Evolutionary conservation across 2,329 filamentous ascomycete genomes (phyloP).

Genomic region (Exophiala bonariae): DNA sequence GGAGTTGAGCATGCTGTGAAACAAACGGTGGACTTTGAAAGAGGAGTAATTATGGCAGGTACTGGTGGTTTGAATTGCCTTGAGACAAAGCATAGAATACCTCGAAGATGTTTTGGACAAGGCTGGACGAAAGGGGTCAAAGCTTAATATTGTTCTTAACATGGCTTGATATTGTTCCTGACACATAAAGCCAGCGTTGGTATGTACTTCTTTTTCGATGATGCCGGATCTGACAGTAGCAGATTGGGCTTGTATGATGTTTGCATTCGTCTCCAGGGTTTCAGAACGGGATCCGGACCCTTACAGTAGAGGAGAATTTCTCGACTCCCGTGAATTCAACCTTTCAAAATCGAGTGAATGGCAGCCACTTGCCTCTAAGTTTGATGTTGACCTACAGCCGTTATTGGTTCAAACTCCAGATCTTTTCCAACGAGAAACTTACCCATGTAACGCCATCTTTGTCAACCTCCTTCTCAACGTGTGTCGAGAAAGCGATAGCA

Average conservation of each 20-base stretch:
- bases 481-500: conserved; percentile 85
- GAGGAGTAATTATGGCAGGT: too few species aligned
- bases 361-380: conserved; percentile 74
- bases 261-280: not conserved
- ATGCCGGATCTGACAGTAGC: not conserved
- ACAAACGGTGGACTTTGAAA: too few species aligned
- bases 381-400: conserved; percentile 67
- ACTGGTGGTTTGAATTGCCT: too few species aligned
- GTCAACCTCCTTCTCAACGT: conserved; percentile 92
- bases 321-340: too few species aligned
- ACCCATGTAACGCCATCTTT: conserved; percentile 73
- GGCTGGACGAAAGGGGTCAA: not conserved
- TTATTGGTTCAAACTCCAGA: not conserved
- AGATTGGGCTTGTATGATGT: not conserved
- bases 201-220: too few species aligned
- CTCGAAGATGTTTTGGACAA: not conserved
- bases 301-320: conserved; percentile 2
- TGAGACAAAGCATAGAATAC: not conserved
- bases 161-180: conserved; percentile 25
- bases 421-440: conserved; percentile 1
- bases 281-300: not conserved
- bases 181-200: conserved; percentile 5
- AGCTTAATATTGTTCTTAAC: conserved; percentile 19
- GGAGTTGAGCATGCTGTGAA: too few species aligned
- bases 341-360: conserved; percentile 50